Evolutionary conservation across 2,329 filamentous ascomycete species (phyloP).

Genomic region (Ceratocystis smalleyi): DNA sequence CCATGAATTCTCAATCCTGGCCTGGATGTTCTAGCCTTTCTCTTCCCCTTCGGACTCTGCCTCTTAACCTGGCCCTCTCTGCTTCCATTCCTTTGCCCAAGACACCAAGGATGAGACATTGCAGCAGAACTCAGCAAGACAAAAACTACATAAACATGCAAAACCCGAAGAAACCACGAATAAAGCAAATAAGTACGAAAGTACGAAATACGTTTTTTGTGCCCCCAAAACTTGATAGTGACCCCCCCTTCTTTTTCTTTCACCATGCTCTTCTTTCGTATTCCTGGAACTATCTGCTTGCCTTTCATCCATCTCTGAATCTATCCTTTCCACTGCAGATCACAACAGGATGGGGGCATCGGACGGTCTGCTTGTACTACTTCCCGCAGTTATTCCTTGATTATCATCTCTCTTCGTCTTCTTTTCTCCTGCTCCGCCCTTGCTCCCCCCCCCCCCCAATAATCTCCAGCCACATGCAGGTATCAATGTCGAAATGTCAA

Average conservation of each 20-base stretch:
- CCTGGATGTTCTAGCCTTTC: background rate
- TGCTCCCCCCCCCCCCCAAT: background rate
- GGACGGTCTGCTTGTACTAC: background rate
- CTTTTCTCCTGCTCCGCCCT: background rate
- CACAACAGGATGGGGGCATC: background rate
- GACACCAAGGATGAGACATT: background rate
- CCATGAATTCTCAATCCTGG: background rate
- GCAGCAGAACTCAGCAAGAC: background rate
- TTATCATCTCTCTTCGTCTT: background rate
- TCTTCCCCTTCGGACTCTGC: background rate
- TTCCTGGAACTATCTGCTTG: background rate
- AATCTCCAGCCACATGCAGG: background rate
- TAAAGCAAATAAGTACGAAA: too few relatives aligned
- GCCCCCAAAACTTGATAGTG: too few relatives aligned
- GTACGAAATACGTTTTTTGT: background rate
- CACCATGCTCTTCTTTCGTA: background rate
- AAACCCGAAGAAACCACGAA: too few relatives aligned
- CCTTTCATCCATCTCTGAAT: background rate
- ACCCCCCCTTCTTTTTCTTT: background rate
- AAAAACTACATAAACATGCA: background rate
- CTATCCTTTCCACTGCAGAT: background rate
- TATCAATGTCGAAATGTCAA: background rate
- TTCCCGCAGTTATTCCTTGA: background rate
- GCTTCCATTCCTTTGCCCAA: background rate
- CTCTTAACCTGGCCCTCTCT: background rate